Evolutionary conservation across 2,329 filamentous ascomycete species (phyloP).

Genomic region (Aspergillus flavus): DNA sequence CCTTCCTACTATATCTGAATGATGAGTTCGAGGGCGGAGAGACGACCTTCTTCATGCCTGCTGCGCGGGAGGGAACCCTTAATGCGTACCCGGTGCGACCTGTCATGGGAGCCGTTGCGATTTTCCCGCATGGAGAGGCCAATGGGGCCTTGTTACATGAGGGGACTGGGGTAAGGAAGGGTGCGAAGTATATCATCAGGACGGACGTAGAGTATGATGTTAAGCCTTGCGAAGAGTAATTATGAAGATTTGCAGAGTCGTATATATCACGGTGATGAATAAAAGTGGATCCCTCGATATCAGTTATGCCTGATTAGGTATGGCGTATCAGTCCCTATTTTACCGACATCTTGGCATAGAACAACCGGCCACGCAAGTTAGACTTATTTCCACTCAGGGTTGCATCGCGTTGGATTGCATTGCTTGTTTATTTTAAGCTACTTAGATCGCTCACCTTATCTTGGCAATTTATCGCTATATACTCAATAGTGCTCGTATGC

Average conservation of each 20-base stretch:
- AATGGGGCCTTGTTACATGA: constrained; percentile 68
- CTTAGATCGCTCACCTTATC: too few relatives aligned
- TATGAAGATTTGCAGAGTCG: not conserved
- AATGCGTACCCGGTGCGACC: constrained; percentile 71
- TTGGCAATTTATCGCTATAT: too few relatives aligned
- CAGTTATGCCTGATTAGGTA: too few relatives aligned
- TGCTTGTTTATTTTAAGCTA: too few relatives aligned
- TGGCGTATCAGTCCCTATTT: too few relatives aligned
- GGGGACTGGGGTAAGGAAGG: constrained; percentile 69
- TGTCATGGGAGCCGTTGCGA: constrained; percentile 67
- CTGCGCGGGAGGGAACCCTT: constrained; percentile 63
- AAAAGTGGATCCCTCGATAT: too few relatives aligned
- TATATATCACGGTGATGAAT: too few relatives aligned
- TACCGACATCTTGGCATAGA: too few relatives aligned
- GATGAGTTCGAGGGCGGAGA: constrained; percentile 73
- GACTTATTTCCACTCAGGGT: too few relatives aligned
- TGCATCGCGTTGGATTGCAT: too few relatives aligned
- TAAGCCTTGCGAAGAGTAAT: constrained; percentile 19
- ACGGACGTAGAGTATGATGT: constrained; percentile 74
- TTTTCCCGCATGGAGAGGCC: constrained; percentile 71
- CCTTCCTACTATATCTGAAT: constrained; percentile 70
- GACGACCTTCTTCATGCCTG: constrained; percentile 71
- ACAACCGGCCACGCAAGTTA: too few relatives aligned
- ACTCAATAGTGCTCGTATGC: rapidly evolving
- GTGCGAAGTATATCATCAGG: constrained; percentile 69